Evolutionary conservation across 176 grass and related monocot genomes (phyloP), one percentile per base, ranked within the genome.

Genomic region (Bothriochloa decipiens): DNA sequence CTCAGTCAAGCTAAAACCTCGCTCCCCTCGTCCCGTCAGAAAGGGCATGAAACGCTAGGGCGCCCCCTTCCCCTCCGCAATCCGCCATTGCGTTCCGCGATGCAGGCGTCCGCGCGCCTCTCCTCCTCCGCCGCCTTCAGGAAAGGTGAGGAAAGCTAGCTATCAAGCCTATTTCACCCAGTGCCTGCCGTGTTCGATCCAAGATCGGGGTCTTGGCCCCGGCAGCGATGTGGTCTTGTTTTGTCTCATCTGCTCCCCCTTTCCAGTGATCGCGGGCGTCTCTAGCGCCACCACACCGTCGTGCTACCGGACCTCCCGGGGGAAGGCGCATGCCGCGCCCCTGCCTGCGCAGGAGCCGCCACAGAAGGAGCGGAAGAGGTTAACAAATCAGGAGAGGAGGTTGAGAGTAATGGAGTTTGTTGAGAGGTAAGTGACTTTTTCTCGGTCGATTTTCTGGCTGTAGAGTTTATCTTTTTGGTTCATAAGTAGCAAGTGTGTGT

Each of bases 51-150:
- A 90, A 86, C 79, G 83, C 66, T 82, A 82, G 70, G 43, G 25
- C 36, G 69, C 10, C 26, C 25, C 3, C 22, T 7, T 14, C 32
- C 47, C 32, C 82, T 20, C n/a, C 18, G 61, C 72, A 16, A 66
- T 86, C 46, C 15, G n/a, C 57, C 67, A 58, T n/a, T n/a, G 65
- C 57, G 43, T 20, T 72, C 80, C 32, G 68, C 46, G 83, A 95
- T 95, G 93, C 93, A 95, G 85, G 88, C 88, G 46, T 58, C 79
- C 41, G 52, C 71, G 47, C 86, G 90, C 73, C 78, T 92, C 90
- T 86, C 65, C 40, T 88, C 87, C 39, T 17, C 87, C 42, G 36
- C 74, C 67, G 58, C 74, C 20, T 91, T 88, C 45, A 92, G 80
- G 86, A 81, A 81, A 72, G 93, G 93, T 95, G 69, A 84, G 74